Conservation (phyloP, 257 asterid genomes). For the Scutellaria barbata region DNA sequence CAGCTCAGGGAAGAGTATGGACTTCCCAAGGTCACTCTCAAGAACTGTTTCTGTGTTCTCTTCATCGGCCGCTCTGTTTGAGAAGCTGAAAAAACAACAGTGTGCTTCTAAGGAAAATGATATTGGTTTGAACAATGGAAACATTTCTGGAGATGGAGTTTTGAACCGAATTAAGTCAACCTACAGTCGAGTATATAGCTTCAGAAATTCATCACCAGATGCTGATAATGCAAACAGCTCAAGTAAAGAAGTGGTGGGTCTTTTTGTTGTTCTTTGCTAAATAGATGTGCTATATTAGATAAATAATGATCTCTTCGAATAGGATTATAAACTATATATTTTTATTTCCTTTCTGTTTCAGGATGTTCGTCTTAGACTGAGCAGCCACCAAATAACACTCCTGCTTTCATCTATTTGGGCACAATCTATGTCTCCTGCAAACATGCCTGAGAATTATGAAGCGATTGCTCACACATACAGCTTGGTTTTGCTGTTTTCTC, state of each 20-base stretch:
- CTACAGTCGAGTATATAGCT: conserved; percentile 78
- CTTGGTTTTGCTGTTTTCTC: conserved; percentile 81
- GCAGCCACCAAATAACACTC: conserved; percentile 86
- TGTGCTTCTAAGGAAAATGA: conserved; percentile 43
- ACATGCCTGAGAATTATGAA: conserved; percentile 88
- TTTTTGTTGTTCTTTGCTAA: conserved; percentile 18
- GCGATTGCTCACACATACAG: conserved; percentile 97
- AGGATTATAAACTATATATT: too few relatives aligned
- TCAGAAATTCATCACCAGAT: conserved; percentile 44
- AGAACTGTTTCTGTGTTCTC: conserved; percentile 95
- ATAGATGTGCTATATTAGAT: too few relatives aligned
- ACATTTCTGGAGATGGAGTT: conserved; percentile 51
- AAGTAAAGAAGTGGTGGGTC: conserved; percentile 57
- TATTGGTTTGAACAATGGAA: conserved; percentile 42
- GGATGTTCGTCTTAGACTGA: conserved; percentile 84
- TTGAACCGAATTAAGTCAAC: conserved; percentile 72
- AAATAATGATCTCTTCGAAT: too few relatives aligned
- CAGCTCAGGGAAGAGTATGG: conserved; percentile 46
- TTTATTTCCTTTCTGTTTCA: conserved; percentile 43
- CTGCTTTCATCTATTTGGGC: conserved; percentile 90
- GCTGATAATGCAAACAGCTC: conserved; percentile 41
- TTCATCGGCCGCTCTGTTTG: conserved; percentile 93
- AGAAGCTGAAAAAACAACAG: conserved; percentile 66
- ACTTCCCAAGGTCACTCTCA: conserved; percentile 82
- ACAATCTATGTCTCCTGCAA: conserved; percentile 77